phyloP scores from a whole-genome alignment of 495 filamentous ascomycete genomes.

The Trichocladium antarcticum region DNA sequence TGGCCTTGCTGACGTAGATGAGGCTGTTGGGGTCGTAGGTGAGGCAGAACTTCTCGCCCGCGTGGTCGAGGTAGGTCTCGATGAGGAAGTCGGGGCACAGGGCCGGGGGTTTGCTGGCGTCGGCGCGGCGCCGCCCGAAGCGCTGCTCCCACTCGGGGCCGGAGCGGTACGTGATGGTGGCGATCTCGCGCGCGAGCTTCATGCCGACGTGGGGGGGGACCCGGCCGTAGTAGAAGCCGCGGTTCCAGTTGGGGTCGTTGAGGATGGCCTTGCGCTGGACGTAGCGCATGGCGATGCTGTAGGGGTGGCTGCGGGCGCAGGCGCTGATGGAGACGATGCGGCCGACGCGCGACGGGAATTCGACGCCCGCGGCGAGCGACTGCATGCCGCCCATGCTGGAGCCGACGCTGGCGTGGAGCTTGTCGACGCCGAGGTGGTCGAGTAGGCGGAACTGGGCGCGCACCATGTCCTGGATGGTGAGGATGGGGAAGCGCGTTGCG shows the following conservation, averaged over 20 bases:
- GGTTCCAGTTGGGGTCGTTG: conserved; percentile 96
- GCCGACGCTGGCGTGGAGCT: conserved; percentile 84
- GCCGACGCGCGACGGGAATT: conserved; percentile 71
- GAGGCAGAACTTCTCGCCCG: conserved; percentile 97
- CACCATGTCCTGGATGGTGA: conserved; percentile 97
- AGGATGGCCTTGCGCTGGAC: conserved; percentile 95
- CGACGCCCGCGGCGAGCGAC: conserved; percentile 76
- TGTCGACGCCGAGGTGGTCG: conserved; percentile 65
- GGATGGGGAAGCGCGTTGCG: conserved; percentile 90
- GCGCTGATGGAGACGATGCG: conserved; percentile 84
- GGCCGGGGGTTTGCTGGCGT: conserved; percentile 74
- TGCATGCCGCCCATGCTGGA: conserved; percentile 99
- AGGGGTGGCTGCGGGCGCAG: conserved; percentile 90
- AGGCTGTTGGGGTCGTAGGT: conserved; percentile 95
- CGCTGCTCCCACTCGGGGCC: conserved; percentile 97
- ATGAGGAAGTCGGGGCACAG: conserved; percentile 96
- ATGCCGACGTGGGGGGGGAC: conserved; percentile 92
- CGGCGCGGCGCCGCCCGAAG: conserved; percentile 80
- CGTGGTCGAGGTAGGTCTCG: conserved; percentile 96
- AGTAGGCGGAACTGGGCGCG: conserved; percentile 86
- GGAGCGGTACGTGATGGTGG: conserved; percentile 92
- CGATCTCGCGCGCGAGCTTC: conserved; percentile 96
- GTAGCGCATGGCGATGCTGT: conserved; percentile 98
- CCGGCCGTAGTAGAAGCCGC: conserved; percentile 87
- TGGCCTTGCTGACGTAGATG: conserved; percentile 94